Conservation (phyloP, 345 rosid genomes). For the Lepidium sativum region DNA sequence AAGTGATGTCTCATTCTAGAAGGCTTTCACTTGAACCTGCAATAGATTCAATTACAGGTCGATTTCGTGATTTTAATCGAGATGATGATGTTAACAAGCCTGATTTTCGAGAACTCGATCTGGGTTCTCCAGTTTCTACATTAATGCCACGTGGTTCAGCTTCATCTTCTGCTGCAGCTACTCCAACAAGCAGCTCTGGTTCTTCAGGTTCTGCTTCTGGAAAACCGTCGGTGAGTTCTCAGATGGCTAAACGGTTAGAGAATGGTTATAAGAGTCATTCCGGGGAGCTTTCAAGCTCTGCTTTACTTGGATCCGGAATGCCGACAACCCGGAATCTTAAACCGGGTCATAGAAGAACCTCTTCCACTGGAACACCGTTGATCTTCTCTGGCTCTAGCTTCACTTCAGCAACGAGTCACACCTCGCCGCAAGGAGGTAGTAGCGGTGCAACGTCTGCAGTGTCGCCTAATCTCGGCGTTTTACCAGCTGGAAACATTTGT, state of each 20-base stretch:
- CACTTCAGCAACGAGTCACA: slow-evolving; percentile 22
- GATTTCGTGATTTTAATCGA: slow-evolving; percentile 33
- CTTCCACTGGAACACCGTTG: slow-evolving; percentile 61
- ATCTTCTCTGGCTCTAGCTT: slow-evolving; percentile 58
- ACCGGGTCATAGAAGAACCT: slow-evolving; percentile 74
- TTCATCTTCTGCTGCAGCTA: slow-evolving; percentile 19
- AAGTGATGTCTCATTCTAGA: slow-evolving; percentile 42
- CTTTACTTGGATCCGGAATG: slow-evolving; percentile 33
- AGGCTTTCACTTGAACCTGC: slow-evolving; percentile 28
- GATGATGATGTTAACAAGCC: slow-evolving; percentile 53
- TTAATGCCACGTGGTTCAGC: slow-evolving; percentile 38
- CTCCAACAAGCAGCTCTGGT: slow-evolving; percentile 28
- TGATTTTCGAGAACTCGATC: slow-evolving; percentile 86
- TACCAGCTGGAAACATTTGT: slow-evolving; percentile 81
- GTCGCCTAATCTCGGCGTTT: slow-evolving; percentile 34
- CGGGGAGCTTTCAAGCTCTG: slow-evolving; percentile 47
- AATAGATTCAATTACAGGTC: slow-evolving; percentile 36
- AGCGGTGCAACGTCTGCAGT: slow-evolving; percentile 27
- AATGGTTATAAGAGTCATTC: slow-evolving; percentile 29
- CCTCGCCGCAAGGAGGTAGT: not conserved
- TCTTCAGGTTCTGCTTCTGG: slow-evolving; percentile 24
- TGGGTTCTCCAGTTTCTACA: slow-evolving; percentile 87
- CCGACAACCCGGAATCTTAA: slow-evolving; percentile 20
- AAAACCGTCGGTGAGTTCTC: slow-evolving; percentile 22
- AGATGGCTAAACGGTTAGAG: slow-evolving; percentile 15